Base-by-base conservation (phyloP, 129 eudicot genomes). In the Lonicera japonica region DNA sequence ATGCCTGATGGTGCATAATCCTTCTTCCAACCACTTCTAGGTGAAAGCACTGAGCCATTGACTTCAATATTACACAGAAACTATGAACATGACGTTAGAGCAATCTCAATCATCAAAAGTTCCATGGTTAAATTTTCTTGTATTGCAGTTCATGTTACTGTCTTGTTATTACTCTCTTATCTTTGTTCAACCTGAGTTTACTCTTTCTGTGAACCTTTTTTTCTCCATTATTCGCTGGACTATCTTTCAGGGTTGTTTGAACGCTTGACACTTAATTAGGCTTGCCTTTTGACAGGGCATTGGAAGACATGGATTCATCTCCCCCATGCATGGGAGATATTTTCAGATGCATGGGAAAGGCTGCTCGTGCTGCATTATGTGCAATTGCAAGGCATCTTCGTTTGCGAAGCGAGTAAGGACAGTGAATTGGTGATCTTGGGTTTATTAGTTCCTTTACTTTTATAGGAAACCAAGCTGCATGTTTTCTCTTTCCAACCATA, bases 341-440 rank as follows among this genome's bases (percentile, higher is more conserved):
- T 60, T 92, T 82, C 65, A 82, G 84, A 80, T 92, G 98, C 84
- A 83, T 92, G 95, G 98, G 98, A 54, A 87, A 80, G 84, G 90
- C 86, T 16, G 96, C 98, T 76, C 96, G 96, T 43, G 89, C 83
- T 77, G 86, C 86, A 71, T 67, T 87, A 57, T 73, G 70, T 74
- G 96, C 98, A 38, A 85, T 92, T 19, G 95, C 98, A n/a, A 87
- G 91, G 69, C 96, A 88, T 74, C 98, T 92, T 68, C 96, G 96
- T 60, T 65, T 92, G 77, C 78, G 96, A 68, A 85, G 85, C 91
- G 98, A 92, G 98, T 92, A 85, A 70, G 87, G 41, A 61, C n/a
- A n/a, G n/a, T n/a, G n/a, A n/a, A n/a, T n/a, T 15, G 45, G 56
- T 25, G 55, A 62, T 18, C 68, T 51, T 71, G 36, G 25, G 25